phyloP scores from a whole-genome alignment of 2,329 filamentous ascomycete genomes.

The Colletotrichum sp. region DNA sequence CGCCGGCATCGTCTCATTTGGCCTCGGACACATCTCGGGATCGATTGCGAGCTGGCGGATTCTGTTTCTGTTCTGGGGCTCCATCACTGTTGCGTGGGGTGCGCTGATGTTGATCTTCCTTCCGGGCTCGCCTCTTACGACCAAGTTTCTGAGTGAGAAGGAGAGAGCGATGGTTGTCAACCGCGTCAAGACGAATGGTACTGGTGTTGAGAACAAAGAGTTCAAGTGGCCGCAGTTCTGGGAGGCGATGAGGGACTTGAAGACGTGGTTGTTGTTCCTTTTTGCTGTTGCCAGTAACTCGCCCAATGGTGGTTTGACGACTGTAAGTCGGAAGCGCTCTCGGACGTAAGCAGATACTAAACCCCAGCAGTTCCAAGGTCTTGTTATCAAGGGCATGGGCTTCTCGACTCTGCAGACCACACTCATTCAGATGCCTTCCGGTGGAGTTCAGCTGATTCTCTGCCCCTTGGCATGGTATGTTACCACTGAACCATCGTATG shows the following conservation, averaged over 20 bases:
- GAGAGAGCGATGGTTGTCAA: conserved; percentile 74
- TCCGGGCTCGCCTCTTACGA: conserved; percentile 59
- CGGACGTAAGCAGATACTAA: too few relatives aligned
- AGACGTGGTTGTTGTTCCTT: conserved; percentile 63
- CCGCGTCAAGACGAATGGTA: conserved; percentile 75
- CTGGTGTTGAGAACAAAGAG: conserved; percentile 75
- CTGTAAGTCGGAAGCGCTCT: neutral
- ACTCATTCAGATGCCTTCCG: conserved; percentile 73
- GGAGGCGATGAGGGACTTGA: conserved; percentile 51
- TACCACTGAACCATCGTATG: fast-evolving
- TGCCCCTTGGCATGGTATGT: conserved; percentile 13
- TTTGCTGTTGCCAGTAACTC: conserved; percentile 69
- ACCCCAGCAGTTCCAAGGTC: conserved; percentile 54
- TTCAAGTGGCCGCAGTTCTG: conserved; percentile 72
- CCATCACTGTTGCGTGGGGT: conserved; percentile 62
- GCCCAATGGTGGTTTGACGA: conserved; percentile 47
- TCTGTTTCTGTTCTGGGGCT: conserved; percentile 66
- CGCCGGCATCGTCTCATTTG: conserved; percentile 60
- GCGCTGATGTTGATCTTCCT: conserved; percentile 65
- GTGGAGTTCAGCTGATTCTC: conserved; percentile 29
- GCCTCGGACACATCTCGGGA: conserved; percentile 55
- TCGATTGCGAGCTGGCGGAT: conserved; percentile 42
- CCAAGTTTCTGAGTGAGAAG: conserved; percentile 60
- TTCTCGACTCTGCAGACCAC: conserved; percentile 63
- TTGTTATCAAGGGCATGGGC: conserved; percentile 67